Conservation (phyloP, 2,329 filamentous ascomycete species). For the Aspergillus vadensis region DNA sequence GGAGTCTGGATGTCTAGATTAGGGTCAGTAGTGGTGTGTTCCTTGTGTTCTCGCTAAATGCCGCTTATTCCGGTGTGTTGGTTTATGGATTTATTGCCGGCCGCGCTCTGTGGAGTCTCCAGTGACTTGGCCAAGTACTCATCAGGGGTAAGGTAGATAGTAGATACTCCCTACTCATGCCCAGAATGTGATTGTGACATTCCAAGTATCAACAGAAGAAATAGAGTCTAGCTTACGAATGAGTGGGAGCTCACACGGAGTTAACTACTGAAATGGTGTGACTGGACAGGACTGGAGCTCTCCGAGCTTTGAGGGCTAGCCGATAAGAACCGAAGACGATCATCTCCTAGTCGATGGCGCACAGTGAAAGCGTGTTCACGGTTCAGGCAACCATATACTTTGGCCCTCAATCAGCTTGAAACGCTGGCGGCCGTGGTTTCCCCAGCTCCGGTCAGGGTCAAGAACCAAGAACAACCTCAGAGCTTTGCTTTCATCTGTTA, state of each 20-base stretch:
- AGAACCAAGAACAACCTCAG: not conserved
- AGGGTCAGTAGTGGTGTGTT: not conserved
- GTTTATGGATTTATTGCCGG: not conserved
- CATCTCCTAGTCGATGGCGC: not conserved
- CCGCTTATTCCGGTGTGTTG: not conserved
- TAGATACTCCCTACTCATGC: not conserved
- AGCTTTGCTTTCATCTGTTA: not conserved
- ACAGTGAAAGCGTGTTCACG: not conserved
- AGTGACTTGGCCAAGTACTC: too few relatives aligned
- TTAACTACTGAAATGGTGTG: not conserved
- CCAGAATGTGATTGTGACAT: too few relatives aligned
- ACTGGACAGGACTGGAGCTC: not conserved
- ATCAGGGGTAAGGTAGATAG: not conserved
- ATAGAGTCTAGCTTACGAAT: too few relatives aligned
- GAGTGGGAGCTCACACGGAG: not conserved
- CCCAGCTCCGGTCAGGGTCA: slow-evolving; percentile 2
- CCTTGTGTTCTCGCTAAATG: not conserved
- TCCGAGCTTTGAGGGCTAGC: not conserved
- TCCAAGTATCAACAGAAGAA: too few relatives aligned
- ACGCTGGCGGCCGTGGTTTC: slow-evolving; percentile 8
- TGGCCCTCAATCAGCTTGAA: slow-evolving; percentile 4
- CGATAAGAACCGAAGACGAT: slow-evolving; percentile 1
- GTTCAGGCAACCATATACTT: slow-evolving; percentile 7
- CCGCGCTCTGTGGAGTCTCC: not conserved
- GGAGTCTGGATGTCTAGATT: not conserved